Percentiles rank a stretch among this genome's conserved stretches.
These are phyloP conservation scores for Aspergillus udagawae DNA, from an alignment of 2,329 filamentous ascomycete genomes.

Conservation along the genomic window DNA sequence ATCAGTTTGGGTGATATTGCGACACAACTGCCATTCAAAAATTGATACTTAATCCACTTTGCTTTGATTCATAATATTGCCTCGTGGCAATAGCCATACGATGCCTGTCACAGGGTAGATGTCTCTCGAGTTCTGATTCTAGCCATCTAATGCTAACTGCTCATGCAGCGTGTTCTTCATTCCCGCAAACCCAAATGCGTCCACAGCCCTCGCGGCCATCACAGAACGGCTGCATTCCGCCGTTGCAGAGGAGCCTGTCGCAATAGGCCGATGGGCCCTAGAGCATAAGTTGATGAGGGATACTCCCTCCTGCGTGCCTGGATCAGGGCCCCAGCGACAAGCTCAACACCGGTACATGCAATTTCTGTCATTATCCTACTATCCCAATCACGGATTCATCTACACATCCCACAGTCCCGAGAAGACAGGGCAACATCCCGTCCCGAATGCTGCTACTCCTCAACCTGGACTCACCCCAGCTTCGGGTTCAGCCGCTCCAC, in stretches of 20 bases:
- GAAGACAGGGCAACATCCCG: constrained; percentile 6
- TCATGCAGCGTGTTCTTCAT: constrained; percentile 39
- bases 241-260: constrained; percentile 32
- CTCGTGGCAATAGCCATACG: not conserved
- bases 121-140: not conserved
- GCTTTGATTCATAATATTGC: not conserved
- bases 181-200: constrained; percentile 37
- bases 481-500: not conserved
- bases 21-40: not conserved
- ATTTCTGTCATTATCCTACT: constrained; percentile 40
- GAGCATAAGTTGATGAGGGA: constrained; percentile 43
- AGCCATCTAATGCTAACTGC: constrained; percentile 7
- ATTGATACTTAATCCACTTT: too few relatives aligned
- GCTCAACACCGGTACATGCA: constrained; percentile 38
- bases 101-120: constrained; percentile 37
- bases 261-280: constrained; percentile 37
- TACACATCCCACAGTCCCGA: constrained; percentile 33
- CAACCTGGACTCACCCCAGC: not conserved
- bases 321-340: constrained; percentile 28
- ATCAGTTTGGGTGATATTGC: not conserved
- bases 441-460: constrained; percentile 1
- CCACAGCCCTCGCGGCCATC: constrained; percentile 31
- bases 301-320: constrained; percentile 37
- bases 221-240: constrained; percentile 37
- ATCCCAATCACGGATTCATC: constrained; percentile 38